phyloP scores from a whole-genome alignment of 148 eudicot species.

The Spergularia marina region DNA sequence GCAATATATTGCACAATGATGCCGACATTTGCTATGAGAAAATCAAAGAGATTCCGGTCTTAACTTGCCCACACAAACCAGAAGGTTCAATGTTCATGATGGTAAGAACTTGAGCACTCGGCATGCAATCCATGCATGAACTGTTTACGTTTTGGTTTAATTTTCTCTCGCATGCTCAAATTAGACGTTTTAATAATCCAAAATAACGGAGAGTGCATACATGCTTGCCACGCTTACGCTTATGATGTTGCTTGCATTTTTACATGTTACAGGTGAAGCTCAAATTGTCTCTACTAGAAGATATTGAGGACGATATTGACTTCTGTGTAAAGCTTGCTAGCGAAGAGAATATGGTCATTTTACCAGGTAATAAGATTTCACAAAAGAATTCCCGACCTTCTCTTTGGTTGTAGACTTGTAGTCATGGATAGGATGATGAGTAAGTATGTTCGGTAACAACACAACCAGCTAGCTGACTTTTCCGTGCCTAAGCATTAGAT shows the following conservation, averaged over 20 bases:
- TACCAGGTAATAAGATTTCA: constrained; percentile 24
- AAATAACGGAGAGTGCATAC: too few species aligned
- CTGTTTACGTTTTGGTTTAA: too few species aligned
- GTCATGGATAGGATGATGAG: too few species aligned
- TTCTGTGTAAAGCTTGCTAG: constrained; percentile 42
- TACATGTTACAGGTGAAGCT: constrained; percentile 29
- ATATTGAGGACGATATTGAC: constrained; percentile 34
- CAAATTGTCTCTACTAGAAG: constrained; percentile 23
- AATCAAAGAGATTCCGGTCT: constrained; percentile 45
- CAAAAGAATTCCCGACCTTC: too few species aligned
- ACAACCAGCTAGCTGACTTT: too few species aligned
- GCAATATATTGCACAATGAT: constrained; percentile 25
- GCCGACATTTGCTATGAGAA: constrained; percentile 40
- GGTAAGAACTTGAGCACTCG: constrained; percentile 20
- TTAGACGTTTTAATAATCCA: too few species aligned
- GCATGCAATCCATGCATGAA: too few species aligned
- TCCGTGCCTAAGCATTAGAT: too few species aligned
- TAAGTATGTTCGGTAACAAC: background rate
- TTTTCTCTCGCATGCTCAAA: too few species aligned
- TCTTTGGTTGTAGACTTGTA: too few species aligned
- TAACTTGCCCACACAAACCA: constrained; percentile 53
- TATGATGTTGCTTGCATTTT: background rate
- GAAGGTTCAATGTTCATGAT: constrained; percentile 57
- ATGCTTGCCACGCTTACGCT: too few species aligned
- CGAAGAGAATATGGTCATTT: constrained; percentile 36